Evolutionary conservation across 1,139 yeast genomes (phyloP), one percentile per base, ranked within the genome.

Genomic region (Hansenula lynferdii): DNA sequence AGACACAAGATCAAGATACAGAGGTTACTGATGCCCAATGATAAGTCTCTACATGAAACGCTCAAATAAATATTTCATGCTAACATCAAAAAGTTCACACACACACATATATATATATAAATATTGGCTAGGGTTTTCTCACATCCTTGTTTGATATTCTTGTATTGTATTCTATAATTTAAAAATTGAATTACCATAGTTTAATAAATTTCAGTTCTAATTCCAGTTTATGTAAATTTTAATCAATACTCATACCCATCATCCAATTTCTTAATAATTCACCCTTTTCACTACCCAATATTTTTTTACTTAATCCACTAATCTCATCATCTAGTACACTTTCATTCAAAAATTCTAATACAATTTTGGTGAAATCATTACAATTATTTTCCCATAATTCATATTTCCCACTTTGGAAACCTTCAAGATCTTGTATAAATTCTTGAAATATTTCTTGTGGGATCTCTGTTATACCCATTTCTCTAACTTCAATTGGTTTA

Each of bases 371-470:
- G 17, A 31, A 31, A 31, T 31, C 34, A 17, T 31, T 31, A 31
- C 34, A 31, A 31, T 31, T 31, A 16, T 31, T 31, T 12, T 23
- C 22, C 25, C 25, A 31, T 5, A 31, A 3, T 12, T 31, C 28
- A 23, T 31, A 31, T 17, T 23, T 17, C 21, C 34, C 34, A 16
- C 8, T 2, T 23, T 23, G 8, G 15, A 31, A 31, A 2, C 12
- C 6, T 6, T 23, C 22, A 12, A 23, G n/a, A 22, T 17, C 22
- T 12, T 23, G 9, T 3, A 30, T 3, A 20, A 20, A 30, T 23
- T 31, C 34, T n/a, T 22, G 14, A 18, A 31, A 31, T 16, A 31
- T 23, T n/a, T 23, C 28, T n/a, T 23, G 7, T 14, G 34, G 27
- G 9, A 31, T 23, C 5, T 23, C 26, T 3, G 34, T 31, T 23